A percentile compares a stretch with the other conserved stretches of the same genome.
Conservation (phyloP, 306 rosid genomes). For the Pueraria montana region DNA sequence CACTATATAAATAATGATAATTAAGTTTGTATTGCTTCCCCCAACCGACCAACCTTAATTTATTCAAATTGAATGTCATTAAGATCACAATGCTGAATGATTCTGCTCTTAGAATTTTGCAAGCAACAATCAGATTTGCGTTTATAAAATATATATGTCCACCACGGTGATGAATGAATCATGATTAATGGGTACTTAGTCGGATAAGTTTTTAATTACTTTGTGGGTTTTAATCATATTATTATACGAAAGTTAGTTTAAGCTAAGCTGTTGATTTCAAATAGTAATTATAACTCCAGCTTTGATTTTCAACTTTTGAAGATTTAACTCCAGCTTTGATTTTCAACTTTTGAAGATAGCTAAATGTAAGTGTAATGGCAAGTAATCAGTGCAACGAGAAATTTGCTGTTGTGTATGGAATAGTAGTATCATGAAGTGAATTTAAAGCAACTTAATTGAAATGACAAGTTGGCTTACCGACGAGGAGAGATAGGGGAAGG, state of each 20-base stretch:
- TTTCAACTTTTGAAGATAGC: constrained; percentile 39
- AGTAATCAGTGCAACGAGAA: constrained; percentile 35
- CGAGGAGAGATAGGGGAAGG: constrained; percentile 36
- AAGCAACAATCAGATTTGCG: constrained; percentile 24
- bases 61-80: neutral
- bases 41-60: too few species aligned
- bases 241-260: constrained; percentile 52
- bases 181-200: constrained; percentile 35
- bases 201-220: constrained; percentile 26
- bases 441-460: constrained; percentile 62
- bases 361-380: constrained; percentile 40
- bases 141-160: constrained; percentile 45
- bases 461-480: constrained; percentile 51
- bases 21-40: constrained; percentile 35
- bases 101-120: constrained; percentile 10
- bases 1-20: constrained; percentile 40
- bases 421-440: constrained; percentile 55
- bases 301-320: constrained; percentile 40
- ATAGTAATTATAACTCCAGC: constrained; percentile 53
- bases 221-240: constrained; percentile 39
- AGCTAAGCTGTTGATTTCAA: constrained; percentile 45
- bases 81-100: constrained; percentile 20
- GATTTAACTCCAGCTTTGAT: constrained; percentile 43
- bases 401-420: constrained; percentile 27
- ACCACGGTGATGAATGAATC: constrained; percentile 46